phyloP scores from a whole-genome alignment of 2,329 filamentous ascomycete genomes.

The Ophiostoma ips region DNA sequence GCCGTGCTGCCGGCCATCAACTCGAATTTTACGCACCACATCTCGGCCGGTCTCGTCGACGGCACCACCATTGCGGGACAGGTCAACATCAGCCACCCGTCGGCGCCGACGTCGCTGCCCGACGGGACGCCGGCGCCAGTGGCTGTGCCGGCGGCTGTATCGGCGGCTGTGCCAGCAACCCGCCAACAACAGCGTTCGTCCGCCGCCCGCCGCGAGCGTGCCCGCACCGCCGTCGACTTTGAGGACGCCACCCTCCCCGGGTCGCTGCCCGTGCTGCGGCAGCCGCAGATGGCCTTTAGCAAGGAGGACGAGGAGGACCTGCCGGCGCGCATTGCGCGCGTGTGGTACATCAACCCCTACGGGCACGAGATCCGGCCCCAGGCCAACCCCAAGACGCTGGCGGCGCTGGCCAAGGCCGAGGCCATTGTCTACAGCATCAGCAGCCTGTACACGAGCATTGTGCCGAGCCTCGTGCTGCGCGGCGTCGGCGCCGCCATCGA shows the following conservation, averaged over 20 bases:
- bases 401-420: constrained; percentile 48
- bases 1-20: constrained; percentile 82
- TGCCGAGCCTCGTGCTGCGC: constrained; percentile 67
- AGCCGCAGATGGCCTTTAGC: constrained; percentile 68
- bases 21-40: constrained; percentile 91
- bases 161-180: background rate
- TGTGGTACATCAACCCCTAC: constrained; percentile 98
- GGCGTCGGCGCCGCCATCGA: constrained; percentile 55
- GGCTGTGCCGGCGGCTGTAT: background rate
- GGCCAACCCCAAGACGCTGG: constrained; percentile 67
- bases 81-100: constrained; percentile 82
- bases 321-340: constrained; percentile 58
- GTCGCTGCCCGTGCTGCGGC: constrained; percentile 63
- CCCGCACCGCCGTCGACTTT: constrained; percentile 46
- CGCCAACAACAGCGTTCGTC: background rate
- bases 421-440: constrained; percentile 84
- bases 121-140: constrained; percentile 15
- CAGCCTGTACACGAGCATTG: constrained; percentile 79
- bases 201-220: constrained; percentile 14
- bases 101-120: constrained; percentile 43
- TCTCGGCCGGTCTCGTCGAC: constrained; percentile 66
- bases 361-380: constrained; percentile 86
- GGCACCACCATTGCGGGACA: constrained; percentile 75
- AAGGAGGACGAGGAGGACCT: constrained; percentile 67
- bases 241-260: constrained; percentile 75